Base-by-base conservation (phyloP, 2,329 filamentous ascomycete species). In the Penicillium carneum region DNA sequence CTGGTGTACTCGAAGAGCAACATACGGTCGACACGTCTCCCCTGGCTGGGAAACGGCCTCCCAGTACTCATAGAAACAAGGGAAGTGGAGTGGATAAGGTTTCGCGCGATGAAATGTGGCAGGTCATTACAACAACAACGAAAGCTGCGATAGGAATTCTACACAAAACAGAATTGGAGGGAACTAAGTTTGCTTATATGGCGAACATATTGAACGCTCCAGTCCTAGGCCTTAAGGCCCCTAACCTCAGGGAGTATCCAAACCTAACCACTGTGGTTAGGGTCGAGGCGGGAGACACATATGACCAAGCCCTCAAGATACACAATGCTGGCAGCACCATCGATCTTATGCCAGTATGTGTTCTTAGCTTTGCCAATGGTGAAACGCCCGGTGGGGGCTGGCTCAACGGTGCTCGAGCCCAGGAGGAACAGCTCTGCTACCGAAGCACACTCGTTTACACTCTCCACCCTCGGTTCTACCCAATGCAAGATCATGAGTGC, bases 381-480 rank as follows among this genome's bases (percentile, higher is more conserved):
- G 67, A 74, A 3, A 74, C 70, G 14, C 82, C 85, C 0, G 89
- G 88, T n/a, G 88, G 89, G 20, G 87, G 87, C 18, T 91, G 87
- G 83, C 71, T 83, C 4, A 81, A 81, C 39, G 88, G 88, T 38
- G 81, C 86, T 57, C 75, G 84, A 33, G 88, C 88, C 0, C 89
- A 91, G 73, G 88, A 91, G 76, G 89, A 91, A 77, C 83, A 85
- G 2, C 80, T 91, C 7, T 91, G 87, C 76, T 88, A 87, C 71
- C 84, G 88, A 45, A 86, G 83, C 58, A 82, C 74, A 41, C 75
- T 82, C 10, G 71, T 65, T 58, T 74, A 71, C 36, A 77, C 76
- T 2, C 71, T 82, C n/a, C 77, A 80, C 38, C 38, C 51, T 9
- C 52, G 68, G 4, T 83, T 83, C 69, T 89, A 89, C 70, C 86